phyloP scores from a whole-genome alignment of 1,139 yeast genomes.

The Hansenula sp. region DNA sequence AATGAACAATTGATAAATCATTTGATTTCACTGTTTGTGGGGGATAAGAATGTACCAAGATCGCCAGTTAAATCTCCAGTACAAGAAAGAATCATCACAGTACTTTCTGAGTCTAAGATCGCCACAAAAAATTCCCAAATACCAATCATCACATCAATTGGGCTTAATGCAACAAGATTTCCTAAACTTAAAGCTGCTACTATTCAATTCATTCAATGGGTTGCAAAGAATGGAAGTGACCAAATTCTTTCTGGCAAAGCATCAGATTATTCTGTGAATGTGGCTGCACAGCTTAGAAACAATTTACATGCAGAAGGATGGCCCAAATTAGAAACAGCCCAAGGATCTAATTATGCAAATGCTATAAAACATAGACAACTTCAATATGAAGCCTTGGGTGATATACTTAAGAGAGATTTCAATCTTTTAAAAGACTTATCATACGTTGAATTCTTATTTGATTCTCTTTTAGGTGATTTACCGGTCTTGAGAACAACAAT shows the following conservation, averaged over 20 bases:
- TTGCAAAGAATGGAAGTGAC: conserved; percentile 26
- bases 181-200: conserved; percentile 29
- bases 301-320: conserved; percentile 54
- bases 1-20: conserved; percentile 36
- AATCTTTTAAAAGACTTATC: conserved; percentile 43
- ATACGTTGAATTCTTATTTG: conserved; percentile 63
- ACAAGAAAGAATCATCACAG: conserved; percentile 52
- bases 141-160: conserved; percentile 44
- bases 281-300: conserved; percentile 49
- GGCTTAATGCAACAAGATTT: conserved; percentile 46
- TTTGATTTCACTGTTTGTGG: conserved; percentile 44
- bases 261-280: conserved; percentile 31
- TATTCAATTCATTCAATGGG: conserved; percentile 59
- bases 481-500: conserved; percentile 62
- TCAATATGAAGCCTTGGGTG: conserved; percentile 78
- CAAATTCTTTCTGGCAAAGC: conserved; percentile 19
- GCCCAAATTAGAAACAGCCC: conserved; percentile 43
- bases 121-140: conserved; percentile 41
- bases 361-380: conserved; percentile 42
- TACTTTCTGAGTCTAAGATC: conserved; percentile 46
- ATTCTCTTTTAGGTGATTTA: conserved; percentile 64
- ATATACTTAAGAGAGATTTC: conserved; percentile 49
- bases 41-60: conserved; percentile 32
- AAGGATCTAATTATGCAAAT: conserved; percentile 22
- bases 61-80: conserved; percentile 52